Evolutionary conservation across 2,329 filamentous ascomycete species (phyloP).

Genomic region (Lasiodiplodia gonubiensis): DNA sequence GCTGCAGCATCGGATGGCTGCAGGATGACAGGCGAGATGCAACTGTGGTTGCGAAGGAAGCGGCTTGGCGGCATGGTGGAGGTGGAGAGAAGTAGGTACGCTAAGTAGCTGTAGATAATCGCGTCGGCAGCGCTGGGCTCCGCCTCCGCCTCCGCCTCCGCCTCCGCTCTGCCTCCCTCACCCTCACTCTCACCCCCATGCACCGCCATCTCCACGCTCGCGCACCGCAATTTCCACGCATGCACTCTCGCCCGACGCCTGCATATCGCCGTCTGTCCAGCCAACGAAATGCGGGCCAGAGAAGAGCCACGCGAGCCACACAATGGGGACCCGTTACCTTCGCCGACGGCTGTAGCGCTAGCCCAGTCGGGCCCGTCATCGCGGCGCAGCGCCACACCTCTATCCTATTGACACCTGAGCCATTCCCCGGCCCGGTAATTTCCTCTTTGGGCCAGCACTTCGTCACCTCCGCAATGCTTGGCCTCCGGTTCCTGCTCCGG

Average conservation of each 20-base stretch:
- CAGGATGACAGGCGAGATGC: too few species aligned
- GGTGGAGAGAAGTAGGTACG: too few species aligned
- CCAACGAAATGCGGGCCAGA: not conserved
- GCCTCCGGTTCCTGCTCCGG: not conserved
- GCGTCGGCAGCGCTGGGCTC: not conserved
- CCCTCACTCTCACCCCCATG: not conserved
- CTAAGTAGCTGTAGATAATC: not conserved
- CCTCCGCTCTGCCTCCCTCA: not conserved
- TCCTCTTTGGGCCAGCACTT: not conserved
- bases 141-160: not conserved
- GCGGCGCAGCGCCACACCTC: conserved; percentile 8
- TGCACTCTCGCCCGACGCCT: not conserved
- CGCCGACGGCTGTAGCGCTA: conserved; percentile 3
- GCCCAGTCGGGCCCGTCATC: not conserved
- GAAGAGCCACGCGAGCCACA: conserved; percentile 1
- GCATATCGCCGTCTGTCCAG: not conserved
- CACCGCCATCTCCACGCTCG: not conserved
- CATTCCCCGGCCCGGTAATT: not conserved
- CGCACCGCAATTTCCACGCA: conserved; percentile 2
- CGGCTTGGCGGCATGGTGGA: too few species aligned
- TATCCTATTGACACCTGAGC: not conserved
- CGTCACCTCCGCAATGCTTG: conserved; percentile 12
- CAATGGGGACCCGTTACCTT: conserved; percentile 5
- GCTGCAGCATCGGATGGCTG: too few species aligned
- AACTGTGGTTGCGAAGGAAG: too few species aligned